phyloP scores from a whole-genome alignment of 257 asterid genomes.

The Dorcoceras hygrometricum region DNA sequence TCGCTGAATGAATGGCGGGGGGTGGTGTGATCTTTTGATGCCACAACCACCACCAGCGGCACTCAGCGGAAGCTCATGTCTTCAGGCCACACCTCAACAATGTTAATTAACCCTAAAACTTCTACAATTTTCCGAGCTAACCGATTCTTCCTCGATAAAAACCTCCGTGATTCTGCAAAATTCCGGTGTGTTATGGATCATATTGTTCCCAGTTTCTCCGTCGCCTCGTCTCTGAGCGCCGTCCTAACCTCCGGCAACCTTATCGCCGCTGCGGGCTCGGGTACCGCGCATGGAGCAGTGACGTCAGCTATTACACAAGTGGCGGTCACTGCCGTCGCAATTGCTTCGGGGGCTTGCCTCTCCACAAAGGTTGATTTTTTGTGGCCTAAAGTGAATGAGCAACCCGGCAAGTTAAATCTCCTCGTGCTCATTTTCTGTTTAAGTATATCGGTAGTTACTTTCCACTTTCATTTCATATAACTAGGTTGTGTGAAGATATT shows the following conservation, averaged over 20 bases:
- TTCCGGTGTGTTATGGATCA: conserved; percentile 46
- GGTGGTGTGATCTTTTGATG: background rate
- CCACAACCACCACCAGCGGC: background rate
- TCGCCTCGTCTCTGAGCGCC: conserved; percentile 59
- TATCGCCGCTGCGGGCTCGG: conserved; percentile 70
- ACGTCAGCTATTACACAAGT: conserved; percentile 86
- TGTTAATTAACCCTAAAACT: conserved; percentile 41
- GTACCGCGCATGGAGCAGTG: conserved; percentile 81
- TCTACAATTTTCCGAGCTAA: conserved; percentile 38
- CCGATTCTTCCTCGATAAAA: conserved; percentile 29
- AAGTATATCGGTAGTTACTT: background rate
- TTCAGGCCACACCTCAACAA: conserved; percentile 46
- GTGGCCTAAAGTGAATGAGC: conserved; percentile 91
- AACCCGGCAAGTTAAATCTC: conserved; percentile 48
- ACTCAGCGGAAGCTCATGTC: conserved; percentile 30
- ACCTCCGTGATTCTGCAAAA: conserved; percentile 32
- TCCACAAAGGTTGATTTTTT: conserved; percentile 91
- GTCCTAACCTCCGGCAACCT: conserved; percentile 65
- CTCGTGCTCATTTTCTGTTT: background rate
- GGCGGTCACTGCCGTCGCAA: conserved; percentile 92
- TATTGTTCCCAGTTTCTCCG: conserved; percentile 39
- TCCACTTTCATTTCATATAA: background rate
- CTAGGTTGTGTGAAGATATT: no score
- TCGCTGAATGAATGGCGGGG: background rate
- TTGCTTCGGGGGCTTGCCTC: conserved; percentile 97